Conservation (phyloP, 345 rosid genomes). For the Lepidium africanum region DNA sequence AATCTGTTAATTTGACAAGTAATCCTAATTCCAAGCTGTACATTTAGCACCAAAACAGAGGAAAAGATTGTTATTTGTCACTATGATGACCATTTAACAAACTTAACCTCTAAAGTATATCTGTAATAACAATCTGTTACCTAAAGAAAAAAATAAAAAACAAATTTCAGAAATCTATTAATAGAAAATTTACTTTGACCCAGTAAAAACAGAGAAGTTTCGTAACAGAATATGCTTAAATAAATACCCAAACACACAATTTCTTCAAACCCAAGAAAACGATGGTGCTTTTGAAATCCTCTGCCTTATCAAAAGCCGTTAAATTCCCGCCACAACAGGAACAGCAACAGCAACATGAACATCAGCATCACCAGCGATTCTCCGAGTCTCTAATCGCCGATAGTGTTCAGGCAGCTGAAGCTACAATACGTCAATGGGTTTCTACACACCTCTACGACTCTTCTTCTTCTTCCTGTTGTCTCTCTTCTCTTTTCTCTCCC, state of each 20-base stretch:
- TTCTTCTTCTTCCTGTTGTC: conserved; percentile 12
- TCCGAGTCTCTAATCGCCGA: conserved; percentile 45
- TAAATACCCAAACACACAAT: conserved; percentile 3
- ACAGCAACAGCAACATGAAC: background rate
- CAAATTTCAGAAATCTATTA: too few species aligned
- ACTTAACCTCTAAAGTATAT: background rate
- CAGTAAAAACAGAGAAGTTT: too few species aligned
- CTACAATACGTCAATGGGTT: conserved; percentile 39
- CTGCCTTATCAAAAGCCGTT: background rate
- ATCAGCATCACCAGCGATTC: background rate
- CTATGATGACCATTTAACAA: background rate
- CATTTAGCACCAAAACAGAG: background rate
- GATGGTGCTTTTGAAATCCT: conserved; percentile 22
- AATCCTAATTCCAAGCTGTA: background rate
- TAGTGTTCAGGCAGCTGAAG: conserved; percentile 35
- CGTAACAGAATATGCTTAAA: background rate
- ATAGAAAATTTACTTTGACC: too few species aligned
- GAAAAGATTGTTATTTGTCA: background rate
- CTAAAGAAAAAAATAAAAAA: too few species aligned
- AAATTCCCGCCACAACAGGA: background rate
- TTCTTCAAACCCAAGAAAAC: conserved; percentile 1
- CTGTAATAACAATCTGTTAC: background rate
- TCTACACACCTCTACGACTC: conserved; percentile 1
- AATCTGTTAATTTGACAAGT: background rate
- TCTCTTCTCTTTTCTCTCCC: conserved; percentile 34